Conservation (phyloP, 78 protist species). For the Neovahlkampfia damariscottae region DNA sequence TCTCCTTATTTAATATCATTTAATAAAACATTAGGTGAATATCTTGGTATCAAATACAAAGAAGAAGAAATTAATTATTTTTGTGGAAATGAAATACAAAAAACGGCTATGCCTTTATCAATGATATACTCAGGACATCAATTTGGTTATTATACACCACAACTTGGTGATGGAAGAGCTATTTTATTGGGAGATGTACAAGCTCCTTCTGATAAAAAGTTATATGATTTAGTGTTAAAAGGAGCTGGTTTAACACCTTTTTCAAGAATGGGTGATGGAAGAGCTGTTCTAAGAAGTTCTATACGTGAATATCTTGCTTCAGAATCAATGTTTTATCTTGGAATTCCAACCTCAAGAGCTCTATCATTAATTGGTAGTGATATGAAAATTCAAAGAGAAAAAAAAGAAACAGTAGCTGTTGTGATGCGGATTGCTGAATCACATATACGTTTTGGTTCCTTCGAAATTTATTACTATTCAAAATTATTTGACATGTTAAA, state of each 20-base stretch:
- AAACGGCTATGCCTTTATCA: background rate
- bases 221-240: slow-evolving; percentile 35
- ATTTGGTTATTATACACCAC: slow-evolving; percentile 44
- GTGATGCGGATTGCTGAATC: slow-evolving; percentile 52
- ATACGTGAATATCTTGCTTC: slow-evolving; percentile 60
- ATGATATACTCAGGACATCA: slow-evolving; percentile 32
- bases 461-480: slow-evolving; percentile 25
- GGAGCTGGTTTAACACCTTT: slow-evolving; percentile 78
- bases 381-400: slow-evolving; percentile 34
- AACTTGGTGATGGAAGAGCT: slow-evolving; percentile 77
- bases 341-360: slow-evolving; percentile 59
- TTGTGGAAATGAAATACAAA: background rate
- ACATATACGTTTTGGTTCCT: slow-evolving; percentile 65
- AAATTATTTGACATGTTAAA: background rate
- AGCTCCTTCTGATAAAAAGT: background rate
- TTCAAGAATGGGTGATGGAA: slow-evolving; percentile 71
- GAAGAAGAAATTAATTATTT: background rate
- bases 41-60: background rate
- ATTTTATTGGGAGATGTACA: slow-evolving; percentile 51
- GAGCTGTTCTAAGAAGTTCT: slow-evolving; percentile 67
- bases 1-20: background rate
- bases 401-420: slow-evolving; percentile 46
- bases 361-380: slow-evolving; percentile 37
- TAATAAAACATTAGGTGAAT: background rate
- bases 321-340: slow-evolving; percentile 55